Evolutionary conservation across 1,284 basidiomycete genomes (phyloP), one percentile per base, ranked within the genome.

Genomic region (Irpex sp.): DNA sequence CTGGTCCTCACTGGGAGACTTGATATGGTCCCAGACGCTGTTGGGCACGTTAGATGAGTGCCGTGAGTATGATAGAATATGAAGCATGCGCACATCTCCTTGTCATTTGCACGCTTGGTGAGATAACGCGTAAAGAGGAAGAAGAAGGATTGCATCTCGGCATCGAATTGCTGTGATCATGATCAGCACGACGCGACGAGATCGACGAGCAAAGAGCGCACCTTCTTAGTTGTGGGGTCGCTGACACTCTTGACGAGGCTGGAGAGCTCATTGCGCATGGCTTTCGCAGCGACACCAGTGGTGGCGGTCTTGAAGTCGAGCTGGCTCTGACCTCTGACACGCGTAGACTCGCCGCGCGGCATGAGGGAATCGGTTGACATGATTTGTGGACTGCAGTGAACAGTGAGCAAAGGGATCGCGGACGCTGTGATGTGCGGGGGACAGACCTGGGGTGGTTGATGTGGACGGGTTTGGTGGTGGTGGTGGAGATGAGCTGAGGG

Each of bases 61-160:
- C 16, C 14, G 12, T 35, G 18, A 14, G 21, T 10, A 12, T 9
- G 12, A 10, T 14, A 35, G 16, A 28, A 8, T 14, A 18, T 14
- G 35, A 18, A 54, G 52, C 16, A 82, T 33, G 28, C 92, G 71
- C 74, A 97, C 96, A 99, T 88, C 79, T 96, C 94, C 72, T 93
- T 86, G 71, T 87, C 93, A 82, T 97, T 92, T 60, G 97, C 96
- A 69, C 94, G 92, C 77, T 98, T 95, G 33, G 90, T 81, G 69
- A 99, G 88, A 80, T 96, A 99, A 67, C 97, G 93, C 73, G 95
- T 98, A 83, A 99, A 99, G 72, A 99, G 93, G 74, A 90, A 90
- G 86, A 98, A 99, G 84, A 99, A 99, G 64, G 91, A 90, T 73
- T 96, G 91, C 97, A 99, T 99, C 81, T 99, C 95, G 53, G 89